These are phyloP conservation scores for Raphanus hybrid DNA, from an alignment of 441 rosid species.

Conservation along the genomic window DNA sequence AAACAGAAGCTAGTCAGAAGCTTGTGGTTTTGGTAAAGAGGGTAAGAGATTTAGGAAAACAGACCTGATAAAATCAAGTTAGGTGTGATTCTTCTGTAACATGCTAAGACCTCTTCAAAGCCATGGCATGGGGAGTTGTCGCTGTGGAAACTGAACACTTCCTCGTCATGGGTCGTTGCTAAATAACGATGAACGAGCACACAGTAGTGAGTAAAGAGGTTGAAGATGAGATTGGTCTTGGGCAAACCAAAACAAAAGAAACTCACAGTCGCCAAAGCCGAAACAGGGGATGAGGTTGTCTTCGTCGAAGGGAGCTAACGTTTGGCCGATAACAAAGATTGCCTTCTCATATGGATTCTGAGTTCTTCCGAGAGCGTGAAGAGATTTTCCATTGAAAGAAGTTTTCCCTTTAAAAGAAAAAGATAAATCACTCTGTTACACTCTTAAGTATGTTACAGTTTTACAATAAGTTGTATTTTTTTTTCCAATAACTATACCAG, in stretches of 20 bases:
- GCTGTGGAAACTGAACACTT: conserved; percentile 74
- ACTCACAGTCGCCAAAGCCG: conserved; percentile 75
- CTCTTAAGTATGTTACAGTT: background rate
- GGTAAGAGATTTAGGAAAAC: background rate
- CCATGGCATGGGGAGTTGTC: conserved; percentile 84
- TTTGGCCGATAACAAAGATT: conserved; percentile 76
- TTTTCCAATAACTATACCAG: conserved; percentile 49
- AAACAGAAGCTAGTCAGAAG: background rate
- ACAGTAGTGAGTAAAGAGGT: background rate
- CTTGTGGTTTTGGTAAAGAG: conserved; percentile 1
- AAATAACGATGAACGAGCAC: background rate
- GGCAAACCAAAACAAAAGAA: background rate
- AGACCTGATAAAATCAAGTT: conserved; percentile 70
- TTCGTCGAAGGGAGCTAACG: conserved; percentile 87
- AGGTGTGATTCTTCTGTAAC: conserved; percentile 70
- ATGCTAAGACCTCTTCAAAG: conserved; percentile 80
- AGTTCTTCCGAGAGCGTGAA: conserved; percentile 62
- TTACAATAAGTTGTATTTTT: background rate
- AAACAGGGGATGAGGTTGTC: conserved; percentile 86
- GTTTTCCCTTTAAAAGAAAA: conserved; percentile 41
- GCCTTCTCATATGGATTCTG: conserved; percentile 87
- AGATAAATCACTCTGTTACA: background rate
- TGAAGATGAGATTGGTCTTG: background rate
- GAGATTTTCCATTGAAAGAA: conserved; percentile 67
- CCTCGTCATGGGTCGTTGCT: conserved; percentile 83